Evolutionary conservation across 176 grass and related monocot genomes (phyloP), one percentile per base, ranked within the genome.

Genomic region (Calamus simplicifolius): DNA sequence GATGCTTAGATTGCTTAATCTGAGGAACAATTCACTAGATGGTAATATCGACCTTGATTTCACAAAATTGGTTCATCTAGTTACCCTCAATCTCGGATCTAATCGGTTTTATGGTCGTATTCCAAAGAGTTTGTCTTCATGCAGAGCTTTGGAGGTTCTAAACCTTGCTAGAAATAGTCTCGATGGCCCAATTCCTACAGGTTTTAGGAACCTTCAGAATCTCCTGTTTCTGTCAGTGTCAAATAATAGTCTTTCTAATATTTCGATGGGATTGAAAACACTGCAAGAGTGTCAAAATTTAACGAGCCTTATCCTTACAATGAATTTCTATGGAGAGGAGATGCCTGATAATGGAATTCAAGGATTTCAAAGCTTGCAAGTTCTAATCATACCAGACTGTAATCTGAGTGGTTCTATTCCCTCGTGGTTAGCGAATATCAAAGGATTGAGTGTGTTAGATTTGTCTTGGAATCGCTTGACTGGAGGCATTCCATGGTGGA

Each of bases 21-120:
- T 63, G 12, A 49, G 19, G 19, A 63, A 63, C 19, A 63, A 63
- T 50, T 63, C 61, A 26, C 38, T 63, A 4, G 38, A 50, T 4
- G 19, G 61, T 49, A 25, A 3, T 43, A 49, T 63, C 6, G 43
- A 50, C 8, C 38, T 63, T 4, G 18, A 63, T 13, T 63, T 63
- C 19, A 27, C 18, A 50, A 19, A 2, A 17, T 26, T 63, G 1
- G 28, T 16, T 17, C 43, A 13, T 50, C 43, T 63, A 25, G 35
- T 13, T 10, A 25, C 6, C 13, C 61, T 63, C 19, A 21, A 63
- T 8, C 61, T 63, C 4, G 61, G 43, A 15, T 49, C 7, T 2
- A 63, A 63, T 16, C n/a, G 4, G 13, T 50, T 63, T 2, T 12
- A 16, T 3, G 61, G 61, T 0, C 19, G 13, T 13, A 50, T 63